phyloP scores from a whole-genome alignment of 768 basidiomycete species.

The Termitomyces sp. region DNA sequence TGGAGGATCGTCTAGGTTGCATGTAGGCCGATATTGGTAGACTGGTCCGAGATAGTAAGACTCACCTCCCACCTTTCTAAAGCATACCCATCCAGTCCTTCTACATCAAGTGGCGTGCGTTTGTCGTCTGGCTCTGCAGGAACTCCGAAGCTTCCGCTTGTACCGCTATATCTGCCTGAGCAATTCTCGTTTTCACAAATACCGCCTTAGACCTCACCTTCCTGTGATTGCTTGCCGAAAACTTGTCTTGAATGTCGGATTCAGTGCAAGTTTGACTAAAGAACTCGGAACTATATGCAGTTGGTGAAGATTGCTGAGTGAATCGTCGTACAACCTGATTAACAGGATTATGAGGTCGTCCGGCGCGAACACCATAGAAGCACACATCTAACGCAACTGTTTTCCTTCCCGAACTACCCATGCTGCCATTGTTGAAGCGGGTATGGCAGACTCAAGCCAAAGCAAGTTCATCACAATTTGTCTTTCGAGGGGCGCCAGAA shows the following conservation, averaged over 20 bases:
- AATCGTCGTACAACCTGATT: slow-evolving; percentile 64
- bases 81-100: slow-evolving; percentile 74
- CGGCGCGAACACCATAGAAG: slow-evolving; percentile 6
- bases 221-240: slow-evolving; percentile 84
- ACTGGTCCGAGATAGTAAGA: slow-evolving; percentile 1
- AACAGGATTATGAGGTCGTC: slow-evolving; percentile 12
- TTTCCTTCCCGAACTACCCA: slow-evolving; percentile 75
- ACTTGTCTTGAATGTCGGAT: slow-evolving; percentile 70
- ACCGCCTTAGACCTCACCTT: slow-evolving; percentile 46
- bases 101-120: slow-evolving; percentile 44
- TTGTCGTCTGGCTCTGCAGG: slow-evolving; percentile 65
- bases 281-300: slow-evolving; percentile 68
- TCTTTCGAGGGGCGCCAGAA: slow-evolving; percentile 73
- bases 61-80: slow-evolving; percentile 88
- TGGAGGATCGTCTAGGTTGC: slow-evolving; percentile 80
- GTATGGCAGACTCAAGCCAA: slow-evolving; percentile 79
- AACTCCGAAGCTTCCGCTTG: slow-evolving; percentile 80
- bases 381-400: slow-evolving; percentile 42
- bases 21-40: slow-evolving; percentile 1
- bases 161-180: slow-evolving; percentile 42
- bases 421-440: slow-evolving; percentile 59
- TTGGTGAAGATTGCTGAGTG: slow-evolving; percentile 55
- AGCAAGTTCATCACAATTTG: slow-evolving; percentile 85
- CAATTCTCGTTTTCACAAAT: neutral
- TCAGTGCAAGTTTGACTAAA: slow-evolving; percentile 60